Conservation (phyloP, 768 basidiomycete genomes). For the Tubosaeta brunneosetosa region DNA sequence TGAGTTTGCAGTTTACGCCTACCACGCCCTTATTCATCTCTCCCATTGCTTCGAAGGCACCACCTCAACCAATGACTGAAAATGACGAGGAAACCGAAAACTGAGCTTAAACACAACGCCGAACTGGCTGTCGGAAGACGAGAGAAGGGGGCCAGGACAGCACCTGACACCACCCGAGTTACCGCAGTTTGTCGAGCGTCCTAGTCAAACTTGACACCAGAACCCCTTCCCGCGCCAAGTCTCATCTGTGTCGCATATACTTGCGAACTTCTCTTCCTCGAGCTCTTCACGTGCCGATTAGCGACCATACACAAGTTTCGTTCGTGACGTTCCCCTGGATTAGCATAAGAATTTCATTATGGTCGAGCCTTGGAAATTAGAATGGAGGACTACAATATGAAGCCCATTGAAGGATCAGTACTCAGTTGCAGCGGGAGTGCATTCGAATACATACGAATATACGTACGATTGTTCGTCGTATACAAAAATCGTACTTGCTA, state of each 20-base stretch:
- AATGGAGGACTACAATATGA: neutral
- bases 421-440: too few relatives aligned
- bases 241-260: slow-evolving; percentile 53
- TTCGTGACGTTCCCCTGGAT: slow-evolving; percentile 7
- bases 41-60: slow-evolving; percentile 11
- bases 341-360: slow-evolving; percentile 35
- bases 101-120: slow-evolving; percentile 37
- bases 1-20: slow-evolving; percentile 66
- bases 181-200: slow-evolving; percentile 5
- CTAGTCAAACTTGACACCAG: neutral
- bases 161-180: neutral
- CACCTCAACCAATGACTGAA: slow-evolving; percentile 23
- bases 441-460: too few relatives aligned
- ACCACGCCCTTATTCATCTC: slow-evolving; percentile 38
- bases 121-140: slow-evolving; percentile 35
- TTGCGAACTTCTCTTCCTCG: slow-evolving; percentile 70
- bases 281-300: slow-evolving; percentile 52
- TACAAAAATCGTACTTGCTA: too few relatives aligned
- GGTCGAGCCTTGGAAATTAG: neutral
- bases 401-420: slow-evolving; percentile 32
- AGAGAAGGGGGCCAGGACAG: slow-evolving; percentile 24
- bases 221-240: slow-evolving; percentile 11
- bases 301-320: neutral
- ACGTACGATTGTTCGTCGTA: too few relatives aligned
- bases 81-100: slow-evolving; percentile 43